phyloP scores from a whole-genome alignment of 2,329 filamentous ascomycete species.

The Alternaria consortialis region DNA sequence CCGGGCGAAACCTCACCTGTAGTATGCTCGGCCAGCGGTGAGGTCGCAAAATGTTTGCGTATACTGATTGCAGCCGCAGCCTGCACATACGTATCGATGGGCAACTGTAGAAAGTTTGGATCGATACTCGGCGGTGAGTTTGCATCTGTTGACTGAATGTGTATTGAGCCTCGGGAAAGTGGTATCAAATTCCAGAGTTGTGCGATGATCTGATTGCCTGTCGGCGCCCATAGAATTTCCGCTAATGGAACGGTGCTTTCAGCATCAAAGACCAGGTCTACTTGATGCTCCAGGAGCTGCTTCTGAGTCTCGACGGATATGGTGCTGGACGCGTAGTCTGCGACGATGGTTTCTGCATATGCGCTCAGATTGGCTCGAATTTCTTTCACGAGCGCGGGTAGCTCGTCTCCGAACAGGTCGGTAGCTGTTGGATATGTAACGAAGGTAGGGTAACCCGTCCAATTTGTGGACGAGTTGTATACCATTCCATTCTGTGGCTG shows the following conservation, averaged over 20 bases:
- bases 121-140: slow-evolving; percentile 52
- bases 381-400: slow-evolving; percentile 31
- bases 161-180: slow-evolving; percentile 48
- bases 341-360: slow-evolving; percentile 39
- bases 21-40: slow-evolving; percentile 35
- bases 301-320: slow-evolving; percentile 49
- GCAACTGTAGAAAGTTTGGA: slow-evolving; percentile 55
- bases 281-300: slow-evolving; percentile 56
- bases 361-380: slow-evolving; percentile 37
- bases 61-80: slow-evolving; percentile 44
- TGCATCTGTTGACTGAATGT: slow-evolving; percentile 43
- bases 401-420: slow-evolving; percentile 47
- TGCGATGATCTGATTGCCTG: slow-evolving; percentile 41
- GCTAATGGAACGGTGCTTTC: slow-evolving; percentile 55
- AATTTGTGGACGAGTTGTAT: slow-evolving; percentile 43
- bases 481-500: slow-evolving; percentile 41
- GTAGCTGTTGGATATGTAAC: slow-evolving; percentile 48
- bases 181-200: slow-evolving; percentile 53
- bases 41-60: slow-evolving; percentile 40
- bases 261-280: slow-evolving; percentile 58
- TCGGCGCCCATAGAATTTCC: slow-evolving; percentile 57
- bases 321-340: slow-evolving; percentile 26
- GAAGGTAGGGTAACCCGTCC: slow-evolving; percentile 51
- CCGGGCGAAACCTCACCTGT: slow-evolving; percentile 33
- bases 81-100: slow-evolving; percentile 50